Evolutionary conservation across 495 filamentous ascomycete species (phyloP).

Genomic region (Penicillium argentinense): DNA sequence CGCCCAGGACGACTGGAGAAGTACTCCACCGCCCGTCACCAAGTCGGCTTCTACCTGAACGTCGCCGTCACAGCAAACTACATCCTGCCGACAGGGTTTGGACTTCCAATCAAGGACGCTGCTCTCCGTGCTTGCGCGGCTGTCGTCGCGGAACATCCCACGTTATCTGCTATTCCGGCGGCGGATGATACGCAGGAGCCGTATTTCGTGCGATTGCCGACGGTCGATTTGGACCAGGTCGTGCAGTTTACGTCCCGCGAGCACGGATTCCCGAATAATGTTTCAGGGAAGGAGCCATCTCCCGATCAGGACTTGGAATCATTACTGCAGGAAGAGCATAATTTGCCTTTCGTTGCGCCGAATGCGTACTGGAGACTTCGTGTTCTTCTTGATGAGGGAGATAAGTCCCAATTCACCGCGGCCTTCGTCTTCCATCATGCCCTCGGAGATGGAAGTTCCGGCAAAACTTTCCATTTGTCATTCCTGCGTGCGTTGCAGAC

Average conservation of each 20-base stretch:
- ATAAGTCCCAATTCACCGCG: conserved; percentile 30
- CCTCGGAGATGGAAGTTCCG: conserved; percentile 34
- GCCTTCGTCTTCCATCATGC: conserved; percentile 41
- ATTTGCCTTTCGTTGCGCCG: conserved; percentile 28
- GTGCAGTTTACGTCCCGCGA: conserved; percentile 31
- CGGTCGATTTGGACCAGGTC: conserved; percentile 37
- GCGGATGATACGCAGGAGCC: conserved; percentile 40
- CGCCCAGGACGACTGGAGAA: conserved; percentile 40
- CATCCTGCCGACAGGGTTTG: conserved; percentile 25
- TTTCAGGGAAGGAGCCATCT: conserved; percentile 15
- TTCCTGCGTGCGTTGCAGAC: conserved; percentile 29
- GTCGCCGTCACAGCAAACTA: conserved; percentile 42
- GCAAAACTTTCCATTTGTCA: conserved; percentile 34
- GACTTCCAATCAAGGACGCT: conserved; percentile 30
- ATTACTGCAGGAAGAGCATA: conserved; percentile 39
- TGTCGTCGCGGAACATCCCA: conserved; percentile 41
- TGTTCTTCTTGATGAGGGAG: conserved; percentile 24
- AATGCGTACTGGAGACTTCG: conserved; percentile 40
- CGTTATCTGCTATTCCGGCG: conserved; percentile 42
- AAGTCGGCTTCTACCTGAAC: conserved; percentile 46
- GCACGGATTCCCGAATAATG: not conserved
- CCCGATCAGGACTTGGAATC: conserved; percentile 34
- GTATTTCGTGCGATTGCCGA: conserved; percentile 45
- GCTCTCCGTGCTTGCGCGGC: conserved; percentile 38
- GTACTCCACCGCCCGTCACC: conserved; percentile 43